A percentile compares a stretch with the other conserved stretches of the same genome.
phyloP scores from a whole-genome alignment of 257 asterid genomes.

The Handroanthus guayacan region DNA sequence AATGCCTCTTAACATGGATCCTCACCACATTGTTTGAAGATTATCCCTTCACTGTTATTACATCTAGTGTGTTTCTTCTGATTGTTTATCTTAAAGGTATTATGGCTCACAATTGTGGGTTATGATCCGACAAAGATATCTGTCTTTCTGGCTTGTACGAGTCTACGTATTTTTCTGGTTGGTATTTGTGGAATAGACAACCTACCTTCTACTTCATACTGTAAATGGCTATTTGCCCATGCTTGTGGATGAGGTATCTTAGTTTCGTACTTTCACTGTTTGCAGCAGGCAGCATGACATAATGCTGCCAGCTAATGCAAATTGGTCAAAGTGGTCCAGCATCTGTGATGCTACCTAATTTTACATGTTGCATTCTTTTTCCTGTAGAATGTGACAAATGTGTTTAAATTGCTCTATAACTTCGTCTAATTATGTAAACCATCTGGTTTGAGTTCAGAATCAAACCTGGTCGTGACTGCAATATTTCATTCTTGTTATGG shows the following conservation, averaged over 20 bases:
- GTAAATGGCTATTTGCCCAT: not conserved
- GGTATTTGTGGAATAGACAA: not conserved
- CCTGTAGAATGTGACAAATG: not conserved
- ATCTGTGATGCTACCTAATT: conserved; percentile 15
- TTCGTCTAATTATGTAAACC: no score
- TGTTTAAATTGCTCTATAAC: conserved; percentile 1
- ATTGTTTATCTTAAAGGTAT: not conserved
- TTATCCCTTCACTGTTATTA: conserved; percentile 10
- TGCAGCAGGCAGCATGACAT: conserved; percentile 19
- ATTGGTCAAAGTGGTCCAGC: conserved; percentile 28
- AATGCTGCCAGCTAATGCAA: conserved; percentile 19
- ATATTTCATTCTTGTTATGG: no score
- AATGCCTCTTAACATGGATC: not conserved
- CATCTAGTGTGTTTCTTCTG: not conserved
- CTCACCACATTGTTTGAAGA: not conserved
- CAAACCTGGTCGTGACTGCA: no score
- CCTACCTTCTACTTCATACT: not conserved
- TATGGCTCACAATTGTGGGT: not conserved
- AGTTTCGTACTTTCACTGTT: not conserved
- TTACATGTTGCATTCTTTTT: not conserved
- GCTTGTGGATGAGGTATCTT: not conserved
- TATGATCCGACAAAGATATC: not conserved
- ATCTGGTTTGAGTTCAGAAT: no score
- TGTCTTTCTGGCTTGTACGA: conserved; percentile 3
- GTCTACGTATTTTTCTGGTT: conserved; percentile 9